A percentile compares a stretch with the other conserved stretches of the same genome.
Conservation (phyloP, 805 yeast genomes). For the Yamadazyma scolyti region DNA sequence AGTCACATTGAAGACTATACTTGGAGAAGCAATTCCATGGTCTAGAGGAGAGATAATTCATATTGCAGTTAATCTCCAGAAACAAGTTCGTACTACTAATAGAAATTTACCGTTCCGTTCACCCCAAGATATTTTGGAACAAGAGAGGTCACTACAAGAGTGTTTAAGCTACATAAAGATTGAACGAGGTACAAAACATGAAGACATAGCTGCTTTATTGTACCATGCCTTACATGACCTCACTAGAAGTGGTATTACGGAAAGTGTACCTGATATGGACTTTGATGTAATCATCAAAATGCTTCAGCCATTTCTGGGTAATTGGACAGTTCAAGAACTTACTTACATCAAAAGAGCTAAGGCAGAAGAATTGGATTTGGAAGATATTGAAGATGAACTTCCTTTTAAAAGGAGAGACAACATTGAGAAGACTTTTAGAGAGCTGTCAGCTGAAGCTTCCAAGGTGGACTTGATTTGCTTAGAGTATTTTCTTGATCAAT, state of each 20-base stretch:
- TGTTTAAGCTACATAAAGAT: no score
- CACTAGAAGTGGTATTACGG: slow-evolving; percentile 10
- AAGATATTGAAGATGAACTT: slow-evolving; percentile 7
- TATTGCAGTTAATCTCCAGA: no score
- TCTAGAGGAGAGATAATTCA: slow-evolving; percentile 2
- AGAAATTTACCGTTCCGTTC: no score
- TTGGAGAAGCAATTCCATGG: slow-evolving; percentile 6
- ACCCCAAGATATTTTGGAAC: no score
- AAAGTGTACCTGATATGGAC: slow-evolving; percentile 11
- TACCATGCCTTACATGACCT: slow-evolving; percentile 9
- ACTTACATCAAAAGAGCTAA: slow-evolving; percentile 7
- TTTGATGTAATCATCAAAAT: slow-evolving; percentile 9
- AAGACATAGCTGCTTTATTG: slow-evolving; percentile 9
- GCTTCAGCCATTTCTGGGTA: background rate
- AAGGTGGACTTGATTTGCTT: slow-evolving; percentile 6
- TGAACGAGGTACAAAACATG: slow-evolving; percentile 4
- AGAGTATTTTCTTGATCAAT: no score
- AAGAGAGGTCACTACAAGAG: no score
- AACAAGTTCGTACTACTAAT: no score
- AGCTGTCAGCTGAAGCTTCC: slow-evolving; percentile 1
- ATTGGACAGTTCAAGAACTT: slow-evolving; percentile 4
- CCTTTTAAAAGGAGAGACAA: slow-evolving; percentile 9
- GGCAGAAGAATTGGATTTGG: slow-evolving; percentile 2
- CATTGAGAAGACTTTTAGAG: slow-evolving; percentile 1
- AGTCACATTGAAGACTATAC: slow-evolving; percentile 1